Conservation (phyloP, 345 rosid genomes). For the Eucalyptus regnans region DNA sequence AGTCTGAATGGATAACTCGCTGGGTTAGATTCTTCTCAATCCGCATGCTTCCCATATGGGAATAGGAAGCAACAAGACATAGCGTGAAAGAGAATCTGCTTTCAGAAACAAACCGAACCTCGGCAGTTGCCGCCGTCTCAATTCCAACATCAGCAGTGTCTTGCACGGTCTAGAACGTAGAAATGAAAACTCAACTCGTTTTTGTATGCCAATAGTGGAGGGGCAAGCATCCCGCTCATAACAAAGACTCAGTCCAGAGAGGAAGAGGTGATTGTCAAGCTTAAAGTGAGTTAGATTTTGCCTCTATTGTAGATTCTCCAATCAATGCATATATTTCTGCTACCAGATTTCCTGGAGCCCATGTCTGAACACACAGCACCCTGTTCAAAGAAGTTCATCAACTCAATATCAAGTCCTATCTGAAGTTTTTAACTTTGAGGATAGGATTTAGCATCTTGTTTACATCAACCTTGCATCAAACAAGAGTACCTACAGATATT, state of each 20-base stretch:
- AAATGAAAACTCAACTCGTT: not conserved
- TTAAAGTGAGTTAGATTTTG: no score
- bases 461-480: not conserved
- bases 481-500: not conserved
- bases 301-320: no score
- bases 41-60: not conserved
- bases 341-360: not conserved
- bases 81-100: not conserved
- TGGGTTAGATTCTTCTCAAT: conserved; percentile 3
- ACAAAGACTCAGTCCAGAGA: not conserved
- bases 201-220: not conserved
- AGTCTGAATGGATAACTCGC: conserved; percentile 29
- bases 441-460: not conserved
- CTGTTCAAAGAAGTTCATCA: not conserved
- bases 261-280: not conserved
- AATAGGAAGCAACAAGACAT: not conserved
- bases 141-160: conserved; percentile 72
- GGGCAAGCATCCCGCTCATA: not conserved
- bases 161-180: conserved; percentile 45
- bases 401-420: not conserved
- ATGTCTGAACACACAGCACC: not conserved
- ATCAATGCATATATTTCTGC: not conserved
- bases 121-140: conserved; percentile 67
- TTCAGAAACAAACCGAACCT: conserved; percentile 39
- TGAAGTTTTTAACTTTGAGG: not conserved